Evolutionary conservation across 768 basidiomycete genomes (phyloP).

Genomic region (Paxillus involutus): DNA sequence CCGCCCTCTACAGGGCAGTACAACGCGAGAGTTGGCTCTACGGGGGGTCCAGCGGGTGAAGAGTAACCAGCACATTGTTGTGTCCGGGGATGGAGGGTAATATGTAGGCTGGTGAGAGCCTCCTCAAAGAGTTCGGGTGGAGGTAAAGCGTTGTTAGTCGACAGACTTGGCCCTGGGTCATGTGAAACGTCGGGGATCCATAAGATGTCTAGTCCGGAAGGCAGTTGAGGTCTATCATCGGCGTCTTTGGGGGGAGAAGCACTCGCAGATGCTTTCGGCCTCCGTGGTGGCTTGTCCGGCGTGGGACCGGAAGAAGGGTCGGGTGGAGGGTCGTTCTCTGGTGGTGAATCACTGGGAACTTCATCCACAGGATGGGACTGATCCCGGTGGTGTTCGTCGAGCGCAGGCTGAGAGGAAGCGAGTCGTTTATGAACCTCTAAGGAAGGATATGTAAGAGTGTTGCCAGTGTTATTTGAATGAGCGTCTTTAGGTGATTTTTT

Average conservation of each 20-base stretch:
- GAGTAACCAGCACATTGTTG: conserved; percentile 71
- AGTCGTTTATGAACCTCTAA: conserved; percentile 24
- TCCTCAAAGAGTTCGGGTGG: conserved; percentile 77
- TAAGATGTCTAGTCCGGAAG: conserved; percentile 58
- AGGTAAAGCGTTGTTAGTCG: conserved; percentile 46
- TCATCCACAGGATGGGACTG: neutral
- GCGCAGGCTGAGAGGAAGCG: conserved; percentile 19
- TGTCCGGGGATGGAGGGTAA: conserved; percentile 79
- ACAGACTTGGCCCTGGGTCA: conserved; percentile 16
- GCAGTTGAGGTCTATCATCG: conserved; percentile 45
- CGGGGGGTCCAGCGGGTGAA: conserved; percentile 48
- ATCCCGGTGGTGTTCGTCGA: conserved; percentile 14
- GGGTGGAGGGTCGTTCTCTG: conserved; percentile 19
- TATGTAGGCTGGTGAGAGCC: conserved; percentile 69
- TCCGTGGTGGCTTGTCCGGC: conserved; percentile 26
- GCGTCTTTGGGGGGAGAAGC: conserved; percentile 13
- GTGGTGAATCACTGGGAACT: conserved; percentile 21
- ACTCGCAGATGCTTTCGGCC: conserved; percentile 9
- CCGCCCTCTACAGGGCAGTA: conserved; percentile 86
- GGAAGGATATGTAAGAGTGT: conserved; percentile 7
- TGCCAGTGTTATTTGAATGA: conserved; percentile 4
- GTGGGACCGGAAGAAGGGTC: conserved; percentile 12
- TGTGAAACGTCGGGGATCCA: conserved; percentile 51
- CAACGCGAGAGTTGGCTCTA: conserved; percentile 82
- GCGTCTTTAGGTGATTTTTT: conserved; percentile 23